Evolutionary conservation across 129 eudicot genomes (phyloP), one percentile per base, ranked within the genome.

Genomic region (Cynara cardunculus): DNA sequence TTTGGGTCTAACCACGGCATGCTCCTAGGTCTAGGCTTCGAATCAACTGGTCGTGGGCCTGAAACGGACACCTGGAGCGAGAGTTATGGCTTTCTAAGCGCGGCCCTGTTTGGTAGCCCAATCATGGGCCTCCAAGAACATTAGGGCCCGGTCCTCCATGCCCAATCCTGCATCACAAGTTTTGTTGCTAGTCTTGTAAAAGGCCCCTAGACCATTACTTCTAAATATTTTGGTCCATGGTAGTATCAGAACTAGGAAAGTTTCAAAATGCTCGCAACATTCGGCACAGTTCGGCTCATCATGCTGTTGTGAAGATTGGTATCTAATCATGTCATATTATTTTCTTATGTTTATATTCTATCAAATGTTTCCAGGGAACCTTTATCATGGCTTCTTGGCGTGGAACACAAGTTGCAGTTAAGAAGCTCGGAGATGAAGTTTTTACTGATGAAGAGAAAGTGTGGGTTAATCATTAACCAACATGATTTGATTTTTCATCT

Each of bases 341-440:
- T 49, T 49, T 49, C 19, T 49, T 16, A 13, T 49, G 62, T n/a
- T 56, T 56, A 56, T 56, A 18, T 56, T 56, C 65, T 56, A 56
- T 56, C 65, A 56, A 56, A 56, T 41, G 4, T 41, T 11, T 41
- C 64, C 70, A 91, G 97, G 97, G 97, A 78, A 91, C 94, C 39
- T 91, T 77, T 34, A 77, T 69, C 56, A 75, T 82, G 11, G 94
- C 94, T 71, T 87, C 88, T 27, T 91, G 97, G 97, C 81, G 92
- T 78, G 97, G 97, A 71, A 91, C 82, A 37, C 72, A 89, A 87
- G 97, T 91, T 82, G 97, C 97, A 19, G 97, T 89, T 7, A 91
- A 91, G 70, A 88, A 74, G 85, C 87, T 91, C 35, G 88, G 84
- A 25, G 97, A 89, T 69, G 94, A 88, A 81, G 85, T 88, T 32